phyloP scores from a whole-genome alignment of 345 rosid species.

The Aurinia saxatilis region DNA sequence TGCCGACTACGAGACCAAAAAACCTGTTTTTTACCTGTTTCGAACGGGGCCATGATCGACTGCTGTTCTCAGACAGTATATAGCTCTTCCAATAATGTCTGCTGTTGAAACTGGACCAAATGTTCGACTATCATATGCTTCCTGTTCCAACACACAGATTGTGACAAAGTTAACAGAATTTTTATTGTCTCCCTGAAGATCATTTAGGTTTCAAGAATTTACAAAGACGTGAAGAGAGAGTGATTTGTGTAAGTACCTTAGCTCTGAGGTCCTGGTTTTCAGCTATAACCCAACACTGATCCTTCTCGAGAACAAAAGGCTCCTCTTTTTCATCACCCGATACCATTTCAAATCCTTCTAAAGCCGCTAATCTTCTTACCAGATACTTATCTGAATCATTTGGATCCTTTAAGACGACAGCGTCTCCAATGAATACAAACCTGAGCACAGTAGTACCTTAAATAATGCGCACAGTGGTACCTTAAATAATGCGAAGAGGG shows the following conservation, averaged over 20 bases:
- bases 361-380: constrained; percentile 85
- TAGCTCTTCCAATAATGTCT: constrained; percentile 71
- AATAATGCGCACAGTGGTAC: neutral
- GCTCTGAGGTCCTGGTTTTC: constrained; percentile 69
- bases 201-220: neutral
- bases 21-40: constrained; percentile 53
- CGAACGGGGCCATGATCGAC: constrained; percentile 90
- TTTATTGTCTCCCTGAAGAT: neutral
- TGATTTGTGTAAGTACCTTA: constrained; percentile 40
- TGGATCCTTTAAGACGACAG: constrained; percentile 88
- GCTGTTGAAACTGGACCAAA: constrained; percentile 83
- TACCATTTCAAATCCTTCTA: constrained; percentile 81
- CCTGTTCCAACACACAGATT: constrained; percentile 36
- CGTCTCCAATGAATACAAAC: constrained; percentile 78
- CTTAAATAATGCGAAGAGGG: neutral
- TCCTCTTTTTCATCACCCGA: constrained; percentile 71
- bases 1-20: neutral
- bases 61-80: constrained; percentile 73
- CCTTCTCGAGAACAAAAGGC: constrained; percentile 72
- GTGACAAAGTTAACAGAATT: neutral
- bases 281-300: constrained; percentile 88
- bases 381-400: constrained; percentile 41
- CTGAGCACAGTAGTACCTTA: constrained; percentile 30
- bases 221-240: neutral
- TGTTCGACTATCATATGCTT: constrained; percentile 79